Evolutionary conservation across 2,329 filamentous ascomycete species (phyloP), one percentile per base, ranked within the genome.

Genomic region (Colletotrichum melonis): DNA sequence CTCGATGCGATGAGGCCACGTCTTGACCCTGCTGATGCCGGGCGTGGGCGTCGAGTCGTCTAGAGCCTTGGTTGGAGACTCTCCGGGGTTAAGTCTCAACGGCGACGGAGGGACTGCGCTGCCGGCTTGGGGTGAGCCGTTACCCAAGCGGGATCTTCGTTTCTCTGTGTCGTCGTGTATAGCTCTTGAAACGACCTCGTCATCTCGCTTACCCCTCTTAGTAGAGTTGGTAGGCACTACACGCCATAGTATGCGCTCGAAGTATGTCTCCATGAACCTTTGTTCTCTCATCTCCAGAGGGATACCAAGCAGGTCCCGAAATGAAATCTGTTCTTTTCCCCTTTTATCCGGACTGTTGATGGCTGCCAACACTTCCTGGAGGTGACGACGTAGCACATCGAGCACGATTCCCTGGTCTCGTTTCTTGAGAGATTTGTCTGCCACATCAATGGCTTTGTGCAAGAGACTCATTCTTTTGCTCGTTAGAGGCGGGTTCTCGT

Each of bases 341-440:
- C 38, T 22, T n/a, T 42, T 24, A 6, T 12, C 26, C 2, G 60
- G 42, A 5, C 80, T 77, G 74, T 88, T 89, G 63, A 89, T 83
- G 24, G 87, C 81, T 14, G 78, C 78, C 3, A 88, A 75, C 0
- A 88, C 82, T 63, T 85, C 84, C 73, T 89, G 87, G 26, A 88
- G 79, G 67, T 89, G 87, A 38, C 84, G 83, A 3, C 87, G 83
- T 8, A 89, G 74, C 2, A 89, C 86, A 58, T 86, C 80, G n/a
- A 82, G 80, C 1, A 88, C 85, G 2, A 83, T 30, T 0, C 38
- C 77, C 60, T 82, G 79, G 5, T 81, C 78, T 24, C 81, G 79
- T 1, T 66, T 69, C 5, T 70, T 73, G 8, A 35, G 9, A 22
- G 80, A 76, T 12, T 52, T 63, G 3, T 69, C 74, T 4, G 73